Evolutionary conservation across 2,329 filamentous ascomycete genomes (phyloP), one percentile per base, ranked within the genome.

Genomic region (Fusarium denticulatum): DNA sequence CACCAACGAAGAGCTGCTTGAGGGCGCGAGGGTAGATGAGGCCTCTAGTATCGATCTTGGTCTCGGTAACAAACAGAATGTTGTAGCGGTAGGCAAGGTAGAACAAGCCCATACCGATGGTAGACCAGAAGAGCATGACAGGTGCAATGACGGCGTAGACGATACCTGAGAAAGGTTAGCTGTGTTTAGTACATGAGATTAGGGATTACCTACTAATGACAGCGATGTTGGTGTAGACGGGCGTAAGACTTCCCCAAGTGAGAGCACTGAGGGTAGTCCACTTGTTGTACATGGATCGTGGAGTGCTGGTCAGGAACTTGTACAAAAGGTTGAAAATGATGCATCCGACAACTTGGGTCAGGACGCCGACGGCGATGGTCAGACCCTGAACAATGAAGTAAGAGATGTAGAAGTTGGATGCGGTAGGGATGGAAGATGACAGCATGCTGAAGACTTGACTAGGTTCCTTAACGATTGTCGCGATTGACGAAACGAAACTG

Each of bases 341-440:
- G 65, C 96, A 86, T 18, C 92, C 84, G 6, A 83, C 78, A 18
- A 85, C 93, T 78, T 95, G 93, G 43, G 95, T 88, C 18, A 97
- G 82, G 18, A 92, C 90, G 60, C 90, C 88, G 1, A 92, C 88
- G n/a, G 94, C 92, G 73, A 95, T 90, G 1, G 91, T 92, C 55
- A 97, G 85, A 57, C 94, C 95, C 81, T 97, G 94, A 3, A 97
- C 86, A 45, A 97, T 90, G 74, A 97, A 95, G 83, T 97, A 97
- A 20, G 83, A 94, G 59, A 98, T 92, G 83, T 98, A 99, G 79
- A 98, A 97, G 84, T 97, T 98, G 72, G 95, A 95, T 0, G 94
- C 91, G 47, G 89, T 91, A 18, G 96, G 96, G 24, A 99, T 86
- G 57, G 93, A 91, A 15, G 85, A 80, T 4, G 94, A 92, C 15